phyloP scores from a whole-genome alignment of 2,329 filamentous ascomycete species.

The Neoascochyta sp. region DNA sequence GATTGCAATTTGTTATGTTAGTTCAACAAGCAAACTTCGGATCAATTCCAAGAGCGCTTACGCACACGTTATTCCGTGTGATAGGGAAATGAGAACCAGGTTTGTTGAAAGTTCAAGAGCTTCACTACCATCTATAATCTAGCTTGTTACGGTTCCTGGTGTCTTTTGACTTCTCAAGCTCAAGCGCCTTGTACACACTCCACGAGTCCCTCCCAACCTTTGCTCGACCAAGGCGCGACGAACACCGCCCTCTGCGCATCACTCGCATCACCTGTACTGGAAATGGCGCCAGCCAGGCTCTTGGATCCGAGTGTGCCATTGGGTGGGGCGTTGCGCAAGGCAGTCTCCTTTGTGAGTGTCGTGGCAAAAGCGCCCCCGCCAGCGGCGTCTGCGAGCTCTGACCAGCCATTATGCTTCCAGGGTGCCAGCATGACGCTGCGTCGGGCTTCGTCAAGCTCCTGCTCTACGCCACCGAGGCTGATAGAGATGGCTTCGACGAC shows the following conservation, averaged over 20 bases:
- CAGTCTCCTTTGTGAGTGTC: constrained; percentile 79
- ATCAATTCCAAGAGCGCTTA: no score
- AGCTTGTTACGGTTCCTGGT: no score
- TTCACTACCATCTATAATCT: no score
- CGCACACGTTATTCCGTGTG: no score
- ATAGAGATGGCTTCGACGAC: constrained; percentile 72
- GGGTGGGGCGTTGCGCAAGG: constrained; percentile 69
- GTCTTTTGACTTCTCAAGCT: background rate
- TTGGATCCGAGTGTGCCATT: constrained; percentile 62
- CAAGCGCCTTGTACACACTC: constrained; percentile 18
- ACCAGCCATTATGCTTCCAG: constrained; percentile 76
- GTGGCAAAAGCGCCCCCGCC: constrained; percentile 51
- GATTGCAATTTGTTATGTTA: no score
- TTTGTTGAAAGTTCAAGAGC: no score
- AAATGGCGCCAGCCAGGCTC: constrained; percentile 69
- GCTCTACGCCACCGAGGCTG: constrained; percentile 47
- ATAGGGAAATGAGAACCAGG: no score
- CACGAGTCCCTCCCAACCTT: constrained; percentile 61
- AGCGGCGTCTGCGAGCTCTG: constrained; percentile 61
- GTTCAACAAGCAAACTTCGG: no score
- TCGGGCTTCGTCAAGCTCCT: constrained; percentile 63
- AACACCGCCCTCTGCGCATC: constrained; percentile 76
- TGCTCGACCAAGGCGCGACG: constrained; percentile 72
- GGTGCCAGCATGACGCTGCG: constrained; percentile 79
- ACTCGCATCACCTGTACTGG: constrained; percentile 64